A percentile compares a stretch with the other conserved stretches of the same genome.
Conservation (phyloP, 2,329 filamentous ascomycete species). For the Rhynchosporium agropyri region DNA sequence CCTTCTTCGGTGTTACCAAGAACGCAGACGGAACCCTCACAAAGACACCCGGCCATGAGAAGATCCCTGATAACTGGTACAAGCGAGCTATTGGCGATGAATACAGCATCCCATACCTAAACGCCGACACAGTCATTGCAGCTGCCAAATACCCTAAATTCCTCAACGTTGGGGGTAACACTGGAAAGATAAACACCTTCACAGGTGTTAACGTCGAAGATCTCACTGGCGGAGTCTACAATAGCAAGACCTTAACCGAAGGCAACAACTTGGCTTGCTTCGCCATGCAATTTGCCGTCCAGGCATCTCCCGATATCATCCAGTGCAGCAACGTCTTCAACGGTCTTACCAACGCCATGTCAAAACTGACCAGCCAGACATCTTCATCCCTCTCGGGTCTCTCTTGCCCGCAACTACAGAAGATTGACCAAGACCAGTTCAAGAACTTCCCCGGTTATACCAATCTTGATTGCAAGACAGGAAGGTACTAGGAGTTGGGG, state of each 20-base stretch:
- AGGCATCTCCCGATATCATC: constrained; percentile 48
- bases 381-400: neutral
- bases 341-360: neutral
- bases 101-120: constrained; percentile 47
- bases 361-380: neutral
- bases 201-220: constrained; percentile 49
- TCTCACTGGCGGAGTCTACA: constrained; percentile 50
- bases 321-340: constrained; percentile 30
- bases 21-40: constrained; percentile 10
- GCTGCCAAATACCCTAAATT: constrained; percentile 48
- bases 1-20: constrained; percentile 31
- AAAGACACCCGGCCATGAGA: constrained; percentile 1
- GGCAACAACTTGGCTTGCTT: constrained; percentile 55
- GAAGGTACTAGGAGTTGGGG: neutral
- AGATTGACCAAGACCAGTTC: constrained; percentile 16
- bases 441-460: constrained; percentile 10
- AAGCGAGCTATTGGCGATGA: constrained; percentile 35
- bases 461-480: constrained; percentile 2
- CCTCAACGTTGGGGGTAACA: constrained; percentile 55
- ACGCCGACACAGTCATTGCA: constrained; percentile 46
- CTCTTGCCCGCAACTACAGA: constrained; percentile 13
- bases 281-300: constrained; percentile 46
- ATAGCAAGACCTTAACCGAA: constrained; percentile 46
- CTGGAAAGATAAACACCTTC: constrained; percentile 54
- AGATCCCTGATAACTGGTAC: constrained; percentile 38